Percentiles rank a stretch among this genome's conserved stretches.
These are phyloP conservation scores for Magnolia kwangsiensis DNA, from an alignment of 164 flowering plant species.

Conservation along the genomic window DNA sequence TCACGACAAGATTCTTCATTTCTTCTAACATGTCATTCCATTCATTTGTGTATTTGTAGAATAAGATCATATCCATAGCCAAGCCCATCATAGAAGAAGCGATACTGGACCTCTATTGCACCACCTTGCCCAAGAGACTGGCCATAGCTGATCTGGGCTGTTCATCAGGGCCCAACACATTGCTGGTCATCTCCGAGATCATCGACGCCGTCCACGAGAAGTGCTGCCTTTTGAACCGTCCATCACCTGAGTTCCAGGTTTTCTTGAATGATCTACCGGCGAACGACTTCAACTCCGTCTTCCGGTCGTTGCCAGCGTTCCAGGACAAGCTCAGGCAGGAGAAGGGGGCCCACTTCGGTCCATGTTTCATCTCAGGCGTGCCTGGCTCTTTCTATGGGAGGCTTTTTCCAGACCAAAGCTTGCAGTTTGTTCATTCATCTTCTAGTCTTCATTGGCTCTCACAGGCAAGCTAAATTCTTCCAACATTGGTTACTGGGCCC, in stretches of 20 bases:
- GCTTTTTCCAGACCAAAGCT: slow-evolving; percentile 38
- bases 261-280: slow-evolving; percentile 54
- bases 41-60: neutral
- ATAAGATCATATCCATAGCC: neutral
- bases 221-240: neutral
- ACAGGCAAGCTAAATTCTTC: slow-evolving; percentile 26
- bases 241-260: slow-evolving; percentile 35
- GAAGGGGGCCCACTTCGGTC: slow-evolving; percentile 18
- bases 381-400: slow-evolving; percentile 63
- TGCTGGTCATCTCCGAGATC: neutral
- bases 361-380: slow-evolving; percentile 43
- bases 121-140: slow-evolving; percentile 15
- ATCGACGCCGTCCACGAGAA: neutral
- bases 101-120: slow-evolving; percentile 24
- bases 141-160: neutral
- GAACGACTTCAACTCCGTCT: slow-evolving; percentile 54
- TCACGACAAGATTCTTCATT: too few species aligned
- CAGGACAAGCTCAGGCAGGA: slow-evolving; percentile 18
- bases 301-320: slow-evolving; percentile 33
- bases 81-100: slow-evolving; percentile 36
- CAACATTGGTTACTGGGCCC: neutral
- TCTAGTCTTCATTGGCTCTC: slow-evolving; percentile 61
- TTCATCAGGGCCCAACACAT: neutral
- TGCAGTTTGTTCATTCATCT: slow-evolving; percentile 64
- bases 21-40: too few species aligned